Base-by-base conservation (phyloP, 108 stramenopile species). In the Conticribra weissflogii region DNA sequence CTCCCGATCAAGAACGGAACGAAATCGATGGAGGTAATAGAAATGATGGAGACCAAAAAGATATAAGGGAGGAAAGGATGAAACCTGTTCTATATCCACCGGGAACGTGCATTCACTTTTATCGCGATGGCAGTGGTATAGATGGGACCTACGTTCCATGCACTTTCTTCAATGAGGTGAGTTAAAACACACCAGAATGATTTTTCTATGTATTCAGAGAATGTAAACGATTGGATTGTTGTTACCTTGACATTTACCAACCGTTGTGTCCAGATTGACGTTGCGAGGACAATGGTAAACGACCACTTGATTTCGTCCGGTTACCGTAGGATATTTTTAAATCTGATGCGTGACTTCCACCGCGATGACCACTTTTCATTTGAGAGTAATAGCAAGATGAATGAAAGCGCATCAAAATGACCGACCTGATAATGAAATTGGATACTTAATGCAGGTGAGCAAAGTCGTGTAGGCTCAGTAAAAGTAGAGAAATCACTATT, bases 101-200 rank as follows among this genome's bases (percentile, higher is more conserved):
- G 1, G 93, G 93, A 5, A 83, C 64, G 9, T 88, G 87, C 54
- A 83, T 95, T 54, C 93, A 95, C 59, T 81, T 95, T 60, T 92
- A 82, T 66, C 82, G 90, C 4, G 89, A 95, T 61, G 93, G 93
- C 2, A 72, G 74, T 59, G 87, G 90, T 9, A 64, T 88, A 19
- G 56, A 81, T 24, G 88, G 86, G n/a, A 72, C 82, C n/a, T 86
- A 89, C 46, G 81, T 80, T 16, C 89, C 90, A 14, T 88, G 85
- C 52, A 75, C 76, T 8, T 89, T 92, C 46, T 92, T 89, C 57
- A 56, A 82, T 44, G 74, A 79, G 62, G 68, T 92, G 25, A 31
- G 60, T 63, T 56, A n/a, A n/a, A n/a, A n/a, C n/a, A n/a, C n/a
- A n/a, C n/a, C n/a, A n/a, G n/a, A n/a, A n/a, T n/a, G n/a, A n/a